These are phyloP conservation scores for Boletus rubropictus DNA, from an alignment of 768 basidiomycete species.

Conservation along the genomic window DNA sequence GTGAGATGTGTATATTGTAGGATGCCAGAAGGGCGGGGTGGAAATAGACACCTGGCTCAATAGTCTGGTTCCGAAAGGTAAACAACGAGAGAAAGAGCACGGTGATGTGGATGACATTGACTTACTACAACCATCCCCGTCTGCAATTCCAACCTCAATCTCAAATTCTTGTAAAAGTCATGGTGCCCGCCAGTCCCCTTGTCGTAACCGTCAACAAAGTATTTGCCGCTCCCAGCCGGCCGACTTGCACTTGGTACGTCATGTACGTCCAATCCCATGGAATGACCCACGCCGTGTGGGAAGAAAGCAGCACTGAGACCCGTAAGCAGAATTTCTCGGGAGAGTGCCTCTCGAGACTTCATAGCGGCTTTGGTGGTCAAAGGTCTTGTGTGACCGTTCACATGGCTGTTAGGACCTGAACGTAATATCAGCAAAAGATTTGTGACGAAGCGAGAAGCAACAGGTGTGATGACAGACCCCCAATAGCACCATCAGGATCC, in stretches of 20 bases:
- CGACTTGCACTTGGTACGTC: slow-evolving; percentile 83
- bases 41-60: slow-evolving; percentile 90
- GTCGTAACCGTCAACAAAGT: slow-evolving; percentile 70
- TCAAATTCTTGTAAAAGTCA: slow-evolving; percentile 73
- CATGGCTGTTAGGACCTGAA: slow-evolving; percentile 5
- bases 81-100: neutral
- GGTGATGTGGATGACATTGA: slow-evolving; percentile 12
- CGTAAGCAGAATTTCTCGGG: slow-evolving; percentile 59
- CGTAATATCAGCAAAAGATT: neutral
- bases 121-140: slow-evolving; percentile 82
- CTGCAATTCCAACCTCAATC: slow-evolving; percentile 69
- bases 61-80: slow-evolving; percentile 47
- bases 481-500: slow-evolving; percentile 40
- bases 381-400: neutral
- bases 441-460: neutral
- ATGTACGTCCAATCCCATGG: slow-evolving; percentile 90
- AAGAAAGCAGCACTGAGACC: slow-evolving; percentile 85
- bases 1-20: slow-evolving; percentile 51
- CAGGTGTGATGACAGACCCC: slow-evolving; percentile 6
- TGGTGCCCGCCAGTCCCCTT: slow-evolving; percentile 54
- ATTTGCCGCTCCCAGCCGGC: slow-evolving; percentile 50
- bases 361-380: neutral
- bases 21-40: slow-evolving; percentile 69
- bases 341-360: slow-evolving; percentile 15
- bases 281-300: slow-evolving; percentile 91